Evolutionary conservation across 2,329 filamentous ascomycete species (phyloP).

Genomic region (Zymoseptoria brevis): DNA sequence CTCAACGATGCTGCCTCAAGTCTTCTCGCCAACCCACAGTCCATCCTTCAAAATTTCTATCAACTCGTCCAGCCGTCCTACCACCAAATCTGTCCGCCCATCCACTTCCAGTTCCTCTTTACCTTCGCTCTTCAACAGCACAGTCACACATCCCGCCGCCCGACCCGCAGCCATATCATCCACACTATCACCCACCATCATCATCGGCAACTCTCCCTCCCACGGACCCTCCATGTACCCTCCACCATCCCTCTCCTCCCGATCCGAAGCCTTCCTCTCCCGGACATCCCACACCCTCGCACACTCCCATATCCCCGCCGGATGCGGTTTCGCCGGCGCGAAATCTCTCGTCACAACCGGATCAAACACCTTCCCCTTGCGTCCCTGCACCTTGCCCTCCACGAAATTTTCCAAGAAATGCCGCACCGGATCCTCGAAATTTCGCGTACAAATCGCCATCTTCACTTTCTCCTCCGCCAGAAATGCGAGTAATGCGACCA

Average conservation of each 20-base stretch:
- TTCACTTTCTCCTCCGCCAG: slow-evolving; percentile 58
- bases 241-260: background rate
- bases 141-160: slow-evolving; percentile 76
- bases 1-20: background rate
- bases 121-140: slow-evolving; percentile 52
- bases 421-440: slow-evolving; percentile 75
- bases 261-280: background rate
- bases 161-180: slow-evolving; percentile 90
- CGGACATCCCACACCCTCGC: slow-evolving; percentile 56
- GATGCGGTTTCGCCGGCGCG: slow-evolving; percentile 75
- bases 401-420: slow-evolving; percentile 62
- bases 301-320: slow-evolving; percentile 81
- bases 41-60: slow-evolving; percentile 4
- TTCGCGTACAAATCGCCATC: slow-evolving; percentile 88
- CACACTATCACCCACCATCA: slow-evolving; percentile 57
- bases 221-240: slow-evolving; percentile 57
- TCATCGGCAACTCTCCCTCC: slow-evolving; percentile 56
- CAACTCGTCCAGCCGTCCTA: slow-evolving; percentile 28
- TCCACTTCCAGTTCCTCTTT: slow-evolving; percentile 31
- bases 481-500: slow-evolving; percentile 71
- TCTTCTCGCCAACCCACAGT: background rate
- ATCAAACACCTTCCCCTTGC: slow-evolving; percentile 43
- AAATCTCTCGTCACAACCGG: slow-evolving; percentile 83
- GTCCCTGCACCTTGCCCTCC: background rate
- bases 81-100: slow-evolving; percentile 27